phyloP scores from a whole-genome alignment of 1,139 yeast genomes.

The Hemisphaericaspora xylofermentans region DNA sequence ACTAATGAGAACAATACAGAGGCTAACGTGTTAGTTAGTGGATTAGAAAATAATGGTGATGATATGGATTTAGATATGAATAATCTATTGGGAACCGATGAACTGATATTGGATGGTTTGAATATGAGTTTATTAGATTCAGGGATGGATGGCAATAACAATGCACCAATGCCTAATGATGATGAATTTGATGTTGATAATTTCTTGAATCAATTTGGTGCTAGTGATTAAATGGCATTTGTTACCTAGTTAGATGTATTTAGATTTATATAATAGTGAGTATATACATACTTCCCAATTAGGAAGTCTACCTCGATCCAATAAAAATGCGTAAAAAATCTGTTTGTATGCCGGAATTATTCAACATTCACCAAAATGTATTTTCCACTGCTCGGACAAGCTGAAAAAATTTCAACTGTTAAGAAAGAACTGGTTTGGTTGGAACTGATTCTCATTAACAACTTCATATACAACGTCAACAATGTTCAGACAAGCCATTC shows the following conservation, averaged over 20 bases:
- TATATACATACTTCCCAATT: slow-evolving; percentile 20
- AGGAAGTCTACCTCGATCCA: slow-evolving; percentile 34
- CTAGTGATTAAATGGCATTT: slow-evolving; percentile 19
- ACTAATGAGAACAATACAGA: slow-evolving; percentile 13
- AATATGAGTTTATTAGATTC: slow-evolving; percentile 45
- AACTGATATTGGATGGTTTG: slow-evolving; percentile 45
- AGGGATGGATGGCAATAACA: slow-evolving; percentile 26
- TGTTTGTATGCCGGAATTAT: slow-evolving; percentile 7
- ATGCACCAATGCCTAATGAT: slow-evolving; percentile 17
- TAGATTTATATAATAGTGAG: not conserved
- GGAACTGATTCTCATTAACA: not conserved
- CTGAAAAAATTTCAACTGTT: not conserved
- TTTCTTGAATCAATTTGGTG: slow-evolving; percentile 48
- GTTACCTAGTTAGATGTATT: slow-evolving; percentile 1
- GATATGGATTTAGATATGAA: slow-evolving; percentile 41
- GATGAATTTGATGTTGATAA: slow-evolving; percentile 49
- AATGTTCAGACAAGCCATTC: slow-evolving; percentile 71
- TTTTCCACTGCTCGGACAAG: not conserved
- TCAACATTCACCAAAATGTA: no score
- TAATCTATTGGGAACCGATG: slow-evolving; percentile 42
- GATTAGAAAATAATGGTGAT: slow-evolving; percentile 12
- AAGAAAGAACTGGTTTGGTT: not conserved
- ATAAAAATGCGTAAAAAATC: slow-evolving; percentile 19
- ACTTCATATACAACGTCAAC: slow-evolving; percentile 12
- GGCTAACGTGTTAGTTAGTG: slow-evolving; percentile 2